Percentiles rank a stretch among this genome's conserved stretches.
These are phyloP conservation scores for Rhododendron ferrugineum DNA, from an alignment of 148 eudicot genomes.

Conservation along the genomic window DNA sequence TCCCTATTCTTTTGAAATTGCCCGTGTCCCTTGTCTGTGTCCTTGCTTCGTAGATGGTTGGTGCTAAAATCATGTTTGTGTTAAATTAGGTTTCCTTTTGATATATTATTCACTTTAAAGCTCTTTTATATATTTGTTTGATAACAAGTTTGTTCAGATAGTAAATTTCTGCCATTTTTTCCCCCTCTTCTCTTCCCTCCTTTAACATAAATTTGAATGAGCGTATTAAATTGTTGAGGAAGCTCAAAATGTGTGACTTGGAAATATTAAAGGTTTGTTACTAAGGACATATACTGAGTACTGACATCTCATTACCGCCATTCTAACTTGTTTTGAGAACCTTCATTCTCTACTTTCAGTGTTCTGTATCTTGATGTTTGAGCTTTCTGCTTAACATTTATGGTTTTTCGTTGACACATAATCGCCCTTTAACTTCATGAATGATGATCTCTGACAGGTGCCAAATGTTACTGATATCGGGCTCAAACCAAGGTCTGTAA, in stretches of 20 bases:
- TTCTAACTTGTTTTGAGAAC: neutral
- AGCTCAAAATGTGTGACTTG: neutral
- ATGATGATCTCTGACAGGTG: constrained; percentile 38
- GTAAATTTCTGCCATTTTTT: neutral
- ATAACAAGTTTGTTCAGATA: neutral
- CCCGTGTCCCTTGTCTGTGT: neutral
- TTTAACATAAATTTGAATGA: neutral
- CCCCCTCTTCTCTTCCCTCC: neutral
- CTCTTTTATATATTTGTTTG: neutral
- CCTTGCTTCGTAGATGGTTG: neutral
- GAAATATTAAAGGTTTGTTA: neutral
- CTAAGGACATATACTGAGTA: neutral
- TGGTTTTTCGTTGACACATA: neutral
- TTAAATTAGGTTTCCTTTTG: neutral
- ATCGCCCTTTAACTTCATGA: neutral
- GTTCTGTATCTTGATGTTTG: neutral
- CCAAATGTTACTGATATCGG: constrained; percentile 86
- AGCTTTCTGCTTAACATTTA: neutral
- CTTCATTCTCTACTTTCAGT: neutral
- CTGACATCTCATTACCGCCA: neutral
- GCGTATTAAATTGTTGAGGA: neutral
- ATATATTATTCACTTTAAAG: neutral
- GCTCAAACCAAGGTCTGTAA: constrained; percentile 65
- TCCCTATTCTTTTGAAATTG: neutral
- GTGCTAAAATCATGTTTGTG: neutral